Evolutionary conservation across 176 grass and related monocot species (phyloP), one percentile per base, ranked within the genome.

Genomic region (Oryza brachyantha): DNA sequence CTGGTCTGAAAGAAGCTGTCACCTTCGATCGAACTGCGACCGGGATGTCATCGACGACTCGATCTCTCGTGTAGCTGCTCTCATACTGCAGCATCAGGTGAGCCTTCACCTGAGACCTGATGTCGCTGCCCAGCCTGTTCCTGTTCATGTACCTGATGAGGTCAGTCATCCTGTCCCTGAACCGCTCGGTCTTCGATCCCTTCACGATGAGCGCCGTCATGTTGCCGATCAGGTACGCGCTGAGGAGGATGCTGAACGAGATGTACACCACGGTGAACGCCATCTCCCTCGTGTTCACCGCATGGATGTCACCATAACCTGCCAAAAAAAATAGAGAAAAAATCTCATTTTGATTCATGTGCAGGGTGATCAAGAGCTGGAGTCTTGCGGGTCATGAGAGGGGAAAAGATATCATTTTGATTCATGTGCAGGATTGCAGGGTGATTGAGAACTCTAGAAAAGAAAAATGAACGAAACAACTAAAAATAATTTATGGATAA

Each of bases 161-260:
- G 66, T 97, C 94, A 8, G 89, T 82, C 94, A 97, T 97, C 86
- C 83, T 97, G 86, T 97, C 94, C 43, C 94, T 10, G 75, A 97
- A 97, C 39, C 83, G 78, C 87, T 97, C 94, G 0, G 94, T 97
- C 81, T 79, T 93, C 0, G 94, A 97, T 0, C 91, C 94, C 71
- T 86, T 94, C 7, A 97, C 94, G 7, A 97, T 97, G 36, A 97
- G 73, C 61, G 94, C 94, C 3, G 91, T 97, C 94, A 97, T 97
- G 64, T 97, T 97, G 42, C 94, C 94, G 28, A 97, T 88, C 11
- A 97, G 78, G 66, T 97, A 97, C 1, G 94, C 91, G 7, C 91
- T 68, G 3, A 97, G 89, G 41, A 97, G 80, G 73, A 97, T 90
- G 73, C 86, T 82, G 67, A 97, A 90, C 37, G 89, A 90, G 66